phyloP scores from a whole-genome alignment of 176 grass and related monocot species.

The Tillandsia leiboldiana region DNA sequence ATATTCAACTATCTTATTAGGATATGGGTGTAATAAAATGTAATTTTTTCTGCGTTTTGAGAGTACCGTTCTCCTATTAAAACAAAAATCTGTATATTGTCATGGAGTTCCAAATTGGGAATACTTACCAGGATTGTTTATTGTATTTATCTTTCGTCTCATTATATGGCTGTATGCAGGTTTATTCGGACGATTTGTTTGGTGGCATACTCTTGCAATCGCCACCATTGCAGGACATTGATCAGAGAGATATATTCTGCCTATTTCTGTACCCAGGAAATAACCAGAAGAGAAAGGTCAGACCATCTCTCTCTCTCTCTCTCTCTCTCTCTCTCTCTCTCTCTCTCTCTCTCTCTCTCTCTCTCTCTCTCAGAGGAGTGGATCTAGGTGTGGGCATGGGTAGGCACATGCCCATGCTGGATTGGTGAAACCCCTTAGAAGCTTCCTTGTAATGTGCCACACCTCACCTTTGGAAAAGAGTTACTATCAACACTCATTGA shows the following conservation, averaged over 20 bases:
- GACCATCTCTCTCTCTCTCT: background rate
- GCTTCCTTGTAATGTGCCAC: no score
- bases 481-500: no score
- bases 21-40: no score
- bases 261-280: constrained; percentile 81
- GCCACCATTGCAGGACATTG: constrained; percentile 56
- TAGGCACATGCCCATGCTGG: background rate
- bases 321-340: background rate
- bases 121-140: background rate
- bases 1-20: no score
- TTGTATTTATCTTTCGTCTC: background rate
- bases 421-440: no score
- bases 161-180: background rate
- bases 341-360: background rate
- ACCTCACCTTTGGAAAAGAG: no score
- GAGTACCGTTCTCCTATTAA: no score
- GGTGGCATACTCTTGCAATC: constrained; percentile 75
- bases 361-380: background rate
- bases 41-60: no score
- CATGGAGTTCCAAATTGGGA: background rate
- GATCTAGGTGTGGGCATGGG: constrained; percentile 1
- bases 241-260: constrained; percentile 85
- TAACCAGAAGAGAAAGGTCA: constrained; percentile 47
- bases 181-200: constrained; percentile 65
- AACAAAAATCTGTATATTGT: no score